Percentiles rank a stretch among this genome's conserved stretches.
phyloP scores from a whole-genome alignment of 441 rosid species.

The Croton setiger region DNA sequence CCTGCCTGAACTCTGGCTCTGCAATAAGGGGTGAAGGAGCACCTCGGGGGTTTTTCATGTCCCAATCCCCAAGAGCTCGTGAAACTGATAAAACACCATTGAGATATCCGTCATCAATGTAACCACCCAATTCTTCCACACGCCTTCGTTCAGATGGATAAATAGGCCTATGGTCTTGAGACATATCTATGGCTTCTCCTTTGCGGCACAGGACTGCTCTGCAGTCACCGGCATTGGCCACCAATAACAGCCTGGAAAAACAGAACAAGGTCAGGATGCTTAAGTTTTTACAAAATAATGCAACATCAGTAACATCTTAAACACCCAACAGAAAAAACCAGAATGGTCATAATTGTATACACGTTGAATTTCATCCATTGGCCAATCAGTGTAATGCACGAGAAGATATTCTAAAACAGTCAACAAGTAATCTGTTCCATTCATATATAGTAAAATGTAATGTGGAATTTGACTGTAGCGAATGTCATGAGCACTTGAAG shows the following conservation, averaged over 20 bases:
- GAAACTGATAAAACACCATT: slow-evolving; percentile 75
- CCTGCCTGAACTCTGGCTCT: slow-evolving; percentile 71
- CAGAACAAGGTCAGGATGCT: slow-evolving; percentile 10
- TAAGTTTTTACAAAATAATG: neutral
- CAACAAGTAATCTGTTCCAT: neutral
- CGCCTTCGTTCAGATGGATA: slow-evolving; percentile 56
- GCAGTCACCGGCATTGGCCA: slow-evolving; percentile 77
- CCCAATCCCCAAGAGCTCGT: slow-evolving; percentile 95
- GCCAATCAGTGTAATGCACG: neutral
- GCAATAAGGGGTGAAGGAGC: slow-evolving; percentile 75
- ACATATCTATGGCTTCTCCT: slow-evolving; percentile 65
- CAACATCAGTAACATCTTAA: neutral
- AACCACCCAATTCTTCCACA: slow-evolving; percentile 67
- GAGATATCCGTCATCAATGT: slow-evolving; percentile 70
- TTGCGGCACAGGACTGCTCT: slow-evolving; percentile 68
- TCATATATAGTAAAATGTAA: neutral
- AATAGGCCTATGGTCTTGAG: slow-evolving; percentile 74
- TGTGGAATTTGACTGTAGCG: neutral
- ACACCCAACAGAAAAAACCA: neutral
- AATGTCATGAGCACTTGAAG: neutral
- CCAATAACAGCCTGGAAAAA: slow-evolving; percentile 58
- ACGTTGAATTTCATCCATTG: neutral
- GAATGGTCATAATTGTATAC: neutral
- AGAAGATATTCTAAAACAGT: neutral
- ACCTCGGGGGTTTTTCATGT: slow-evolving; percentile 64